phyloP scores from a whole-genome alignment of 179 eudicot genomes.

The Spinacia oleracea region DNA sequence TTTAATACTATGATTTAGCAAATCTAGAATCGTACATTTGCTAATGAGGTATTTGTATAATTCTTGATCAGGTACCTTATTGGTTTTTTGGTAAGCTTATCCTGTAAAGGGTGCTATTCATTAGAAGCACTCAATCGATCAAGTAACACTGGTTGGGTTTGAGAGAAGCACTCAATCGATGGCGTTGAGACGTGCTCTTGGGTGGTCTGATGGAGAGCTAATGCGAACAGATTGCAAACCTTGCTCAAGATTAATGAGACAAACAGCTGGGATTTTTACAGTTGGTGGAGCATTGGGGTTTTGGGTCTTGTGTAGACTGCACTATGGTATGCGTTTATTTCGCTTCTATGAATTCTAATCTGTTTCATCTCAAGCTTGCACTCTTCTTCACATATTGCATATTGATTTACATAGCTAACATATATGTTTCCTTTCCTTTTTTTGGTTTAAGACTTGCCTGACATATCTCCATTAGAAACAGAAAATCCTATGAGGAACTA shows the following conservation, averaged over 20 bases:
- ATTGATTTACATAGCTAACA: neutral
- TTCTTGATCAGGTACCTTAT: neutral
- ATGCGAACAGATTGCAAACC: constrained; percentile 94
- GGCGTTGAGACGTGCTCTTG: constrained; percentile 77
- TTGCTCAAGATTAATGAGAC: constrained; percentile 86
- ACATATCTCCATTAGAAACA: neutral
- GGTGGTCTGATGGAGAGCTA: constrained; percentile 87
- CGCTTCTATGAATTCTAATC: neutral
- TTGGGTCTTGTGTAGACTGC: constrained; percentile 88
- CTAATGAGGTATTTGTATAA: neutral
- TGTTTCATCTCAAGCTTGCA: neutral
- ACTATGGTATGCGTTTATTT: constrained; percentile 59
- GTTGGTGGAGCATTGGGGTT: constrained; percentile 91
- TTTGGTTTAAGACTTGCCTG: neutral
- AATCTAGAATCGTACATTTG: neutral
- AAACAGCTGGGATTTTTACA: constrained; percentile 77
- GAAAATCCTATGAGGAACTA: neutral
- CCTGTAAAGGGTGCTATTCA: neutral
- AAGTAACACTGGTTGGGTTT: neutral
- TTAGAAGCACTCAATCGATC: neutral
- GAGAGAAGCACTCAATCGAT: constrained; percentile 28
- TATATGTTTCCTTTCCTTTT: neutral
- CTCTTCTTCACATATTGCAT: neutral
- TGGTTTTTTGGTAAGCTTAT: constrained; percentile 1
- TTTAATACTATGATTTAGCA: neutral